Evolutionary conservation across 257 asterid species (phyloP), one percentile per base, ranked within the genome.

Genomic region (Solanum pennellii): DNA sequence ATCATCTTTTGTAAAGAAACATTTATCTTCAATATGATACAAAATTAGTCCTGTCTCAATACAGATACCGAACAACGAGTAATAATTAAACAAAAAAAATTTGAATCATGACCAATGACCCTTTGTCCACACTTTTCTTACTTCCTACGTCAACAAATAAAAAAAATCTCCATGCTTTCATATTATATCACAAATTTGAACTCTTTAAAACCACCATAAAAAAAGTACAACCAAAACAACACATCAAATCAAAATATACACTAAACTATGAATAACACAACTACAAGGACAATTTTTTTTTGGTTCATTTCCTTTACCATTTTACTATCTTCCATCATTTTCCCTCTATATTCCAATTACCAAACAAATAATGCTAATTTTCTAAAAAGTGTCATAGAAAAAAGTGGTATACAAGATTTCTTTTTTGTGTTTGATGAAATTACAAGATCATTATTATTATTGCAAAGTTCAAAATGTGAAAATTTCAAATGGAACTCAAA

Each of bases 271-370:
- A 91, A 29, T 69, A 69, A 69, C 83, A 69, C 91, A 11, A 94
- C 84, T 90, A 66, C 88, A 33, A 42, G 89, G 83, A 68, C 88
- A 86, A 35, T 73, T 33, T 87, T 92, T 44, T 92, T 93, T 89
- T 94, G 95, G 97, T 76, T 91, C 87, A 47, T 91, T 16, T 12
- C 95, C 89, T 87, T 93, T 44, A 88, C 87, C 89, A 79, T 94
- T 87, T 69, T 92, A 14, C 88, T 93, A 66, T 88, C 92, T 75
- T 92, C 96, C 44, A 37, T 94, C 88, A 60, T 88, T 25, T 15
- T 93, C 33, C 85, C 94, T 79, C 85, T 87, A 9, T 68, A 91
- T 73, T 80, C 89, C 31, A 74, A 27, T 47, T 3, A 84, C 75
- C 33, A 65, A 71, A 84, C 89, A 72, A 29, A 27, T 35, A 56